Base-by-base conservation (phyloP, 768 basidiomycete species). In the Pisolithus marmoratus region DNA sequence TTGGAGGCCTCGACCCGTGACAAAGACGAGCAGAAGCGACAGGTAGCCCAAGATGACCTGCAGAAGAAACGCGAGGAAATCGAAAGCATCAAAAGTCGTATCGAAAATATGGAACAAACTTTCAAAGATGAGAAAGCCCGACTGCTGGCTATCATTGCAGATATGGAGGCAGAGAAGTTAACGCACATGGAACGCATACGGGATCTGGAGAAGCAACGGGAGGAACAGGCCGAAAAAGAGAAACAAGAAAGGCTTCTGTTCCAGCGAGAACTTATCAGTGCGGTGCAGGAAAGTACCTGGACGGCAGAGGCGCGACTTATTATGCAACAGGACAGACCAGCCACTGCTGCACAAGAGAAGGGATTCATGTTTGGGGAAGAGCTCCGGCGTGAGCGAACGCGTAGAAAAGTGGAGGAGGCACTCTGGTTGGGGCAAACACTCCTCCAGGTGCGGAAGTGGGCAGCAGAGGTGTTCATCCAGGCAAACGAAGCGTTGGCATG, bases 1-100 rank as follows among this genome's bases (percentile, higher is more conserved):
- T 77, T 79, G 68, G 68, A 74, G 55, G 63, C 64, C 31, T 74
- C 78, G 6, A 70, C 76, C 55, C 62, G 63, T n/a, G 57, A 57
- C 49, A 74, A 77, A 53, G 78, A 79, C 54, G 75, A 76, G 48
- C 77, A 76, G 60, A 72, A 73, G 14, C 65, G 65, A 42, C 53
- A 54, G 45, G 78, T 79, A 56, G 66, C 79, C 29, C 73, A 75
- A 48, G 60, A 68, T 1, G 79, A 76, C 56, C 69, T 71, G 22
- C 67, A 65, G 53, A 74, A 63, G 49, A 69, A 77, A 26, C 70
- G 74, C 54, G 60, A 63, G 19, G 75, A 78, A 52, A 75, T 79
- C 54, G 59, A 63, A 9, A 65, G 74, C 29, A 68, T 78, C 23
- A 71, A 72, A 42, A 54, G 50, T 27, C 73, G 77, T 37, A 63